Base-by-base conservation (phyloP, 2,329 filamentous ascomycete species). In the Fusarium tupiense region DNA sequence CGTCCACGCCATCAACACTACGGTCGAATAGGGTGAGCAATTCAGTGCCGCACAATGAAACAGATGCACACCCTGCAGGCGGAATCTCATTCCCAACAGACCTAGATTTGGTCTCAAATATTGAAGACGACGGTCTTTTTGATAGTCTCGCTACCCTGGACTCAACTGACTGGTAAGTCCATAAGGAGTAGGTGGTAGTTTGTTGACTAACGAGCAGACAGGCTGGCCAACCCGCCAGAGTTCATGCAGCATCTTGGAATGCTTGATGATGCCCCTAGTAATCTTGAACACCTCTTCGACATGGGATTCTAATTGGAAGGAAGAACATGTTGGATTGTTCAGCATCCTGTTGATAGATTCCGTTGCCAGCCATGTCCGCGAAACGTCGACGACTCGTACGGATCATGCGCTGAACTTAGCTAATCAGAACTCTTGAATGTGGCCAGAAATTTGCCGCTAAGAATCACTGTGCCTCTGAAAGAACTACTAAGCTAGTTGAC, bases 181-280 rank as follows among this genome's bases (percentile, higher is more conserved):
- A n/a, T n/a, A n/a, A n/a, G n/a, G n/a, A n/a, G n/a, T n/a, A n/a
- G n/a, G n/a, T n/a, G n/a, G n/a, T n/a, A n/a, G n/a, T n/a, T n/a
- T n/a, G n/a, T n/a, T n/a, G n/a, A n/a, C 14, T 68, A 6, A 68
- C 24, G 1, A 8, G 11, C 11, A 5, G 3, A 26, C 24, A 68
- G 65, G 63, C 20, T 67, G 19, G 65, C 65, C 0, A 68, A 68
- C 12, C 65, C 65, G 14, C 54, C 63, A 16, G 63, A 68, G 20
- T 68, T 68, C 17, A 68, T 68, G 63, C 63, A 67, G 22, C 65
- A 68, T 6, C 63, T 68, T 14, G 65, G 65, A 8, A 26, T 67
- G 8, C 63, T 68, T 9, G 65, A 68, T 2, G 50, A 67, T 10
- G 24, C 46, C 1, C 35, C 65, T 1, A 33, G 5, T 3, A 40